phyloP scores from a whole-genome alignment of 768 basidiomycete species.

The Panaeolus papilionaceus region DNA sequence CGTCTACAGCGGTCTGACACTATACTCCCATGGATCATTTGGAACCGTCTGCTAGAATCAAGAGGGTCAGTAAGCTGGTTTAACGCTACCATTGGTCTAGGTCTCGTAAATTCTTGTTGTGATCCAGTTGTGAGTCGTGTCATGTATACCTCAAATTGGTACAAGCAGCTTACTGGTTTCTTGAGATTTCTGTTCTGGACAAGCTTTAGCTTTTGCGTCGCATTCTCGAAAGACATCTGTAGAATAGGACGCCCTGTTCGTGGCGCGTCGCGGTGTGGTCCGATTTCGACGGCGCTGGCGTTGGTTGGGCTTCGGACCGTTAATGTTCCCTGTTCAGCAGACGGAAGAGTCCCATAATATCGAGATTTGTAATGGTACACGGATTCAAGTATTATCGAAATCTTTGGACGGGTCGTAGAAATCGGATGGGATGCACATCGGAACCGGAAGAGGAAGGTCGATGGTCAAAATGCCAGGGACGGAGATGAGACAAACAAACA shows the following conservation, averaged over 20 bases:
- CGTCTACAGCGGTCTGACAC: neutral
- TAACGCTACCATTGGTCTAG: slow-evolving; percentile 2
- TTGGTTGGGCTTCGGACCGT: neutral
- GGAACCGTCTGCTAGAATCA: neutral
- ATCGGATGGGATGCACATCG: slow-evolving; percentile 5
- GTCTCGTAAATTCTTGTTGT: neutral
- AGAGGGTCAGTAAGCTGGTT: neutral
- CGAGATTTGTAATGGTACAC: neutral
- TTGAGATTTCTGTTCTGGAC: neutral
- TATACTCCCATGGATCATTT: neutral
- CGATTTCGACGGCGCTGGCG: neutral
- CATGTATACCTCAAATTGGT: neutral
- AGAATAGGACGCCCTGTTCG: slow-evolving; percentile 5
- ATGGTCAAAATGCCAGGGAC: slow-evolving; percentile 8
- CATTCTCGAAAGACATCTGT: slow-evolving; percentile 10
- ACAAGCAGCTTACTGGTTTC: neutral
- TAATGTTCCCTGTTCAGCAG: neutral
- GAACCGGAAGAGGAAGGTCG: slow-evolving; percentile 11
- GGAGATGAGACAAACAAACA: neutral
- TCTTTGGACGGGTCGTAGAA: slow-evolving; percentile 7
- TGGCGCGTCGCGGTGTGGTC: neutral
- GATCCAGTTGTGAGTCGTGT: neutral
- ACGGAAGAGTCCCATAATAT: neutral
- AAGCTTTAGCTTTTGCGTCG: neutral
- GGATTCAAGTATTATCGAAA: neutral